A percentile compares a stretch with the other conserved stretches of the same genome.
Conservation (phyloP, 2,329 filamentous ascomycete species). For the Lithohypha guttulata region DNA sequence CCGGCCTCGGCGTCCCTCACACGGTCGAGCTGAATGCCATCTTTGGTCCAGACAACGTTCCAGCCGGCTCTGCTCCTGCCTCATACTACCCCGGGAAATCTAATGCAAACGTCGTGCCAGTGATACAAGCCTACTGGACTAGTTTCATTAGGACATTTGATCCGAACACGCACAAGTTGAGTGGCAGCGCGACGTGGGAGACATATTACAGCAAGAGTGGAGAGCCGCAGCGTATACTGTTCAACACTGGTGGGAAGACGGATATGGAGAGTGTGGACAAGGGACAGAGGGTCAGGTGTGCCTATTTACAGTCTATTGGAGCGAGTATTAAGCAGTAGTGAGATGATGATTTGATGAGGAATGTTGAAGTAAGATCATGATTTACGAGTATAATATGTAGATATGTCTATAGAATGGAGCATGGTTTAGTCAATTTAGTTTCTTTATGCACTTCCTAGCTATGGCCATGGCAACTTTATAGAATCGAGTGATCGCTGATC, state of each 20-base stretch:
- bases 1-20: conserved; percentile 55
- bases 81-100: conserved; percentile 19
- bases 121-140: conserved; percentile 62
- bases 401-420: too few relatives aligned
- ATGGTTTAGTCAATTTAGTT: too few relatives aligned
- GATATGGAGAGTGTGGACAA: conserved; percentile 35
- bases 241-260: conserved; percentile 34
- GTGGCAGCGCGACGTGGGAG: conserved; percentile 13
- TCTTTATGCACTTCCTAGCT: too few relatives aligned
- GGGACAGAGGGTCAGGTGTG: conserved; percentile 35
- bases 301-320: conserved; percentile 42
- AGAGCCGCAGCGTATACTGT: conserved; percentile 30
- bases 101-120: conserved; percentile 48
- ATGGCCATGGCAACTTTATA: too few relatives aligned
- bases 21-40: conserved; percentile 57
- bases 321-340: conserved; percentile 37
- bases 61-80: conserved; percentile 18
- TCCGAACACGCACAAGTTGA: conserved; percentile 44
- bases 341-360: too few relatives aligned
- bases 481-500: too few relatives aligned
- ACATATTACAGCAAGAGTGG: conserved; percentile 18
- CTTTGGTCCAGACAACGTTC: conserved; percentile 51
- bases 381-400: too few relatives aligned
- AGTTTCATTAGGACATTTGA: conserved; percentile 58
- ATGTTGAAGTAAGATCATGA: too few relatives aligned